These are phyloP conservation scores for Phalaenopsis hybrid DNA, from an alignment of 116 monocot species.

Conservation along the genomic window DNA sequence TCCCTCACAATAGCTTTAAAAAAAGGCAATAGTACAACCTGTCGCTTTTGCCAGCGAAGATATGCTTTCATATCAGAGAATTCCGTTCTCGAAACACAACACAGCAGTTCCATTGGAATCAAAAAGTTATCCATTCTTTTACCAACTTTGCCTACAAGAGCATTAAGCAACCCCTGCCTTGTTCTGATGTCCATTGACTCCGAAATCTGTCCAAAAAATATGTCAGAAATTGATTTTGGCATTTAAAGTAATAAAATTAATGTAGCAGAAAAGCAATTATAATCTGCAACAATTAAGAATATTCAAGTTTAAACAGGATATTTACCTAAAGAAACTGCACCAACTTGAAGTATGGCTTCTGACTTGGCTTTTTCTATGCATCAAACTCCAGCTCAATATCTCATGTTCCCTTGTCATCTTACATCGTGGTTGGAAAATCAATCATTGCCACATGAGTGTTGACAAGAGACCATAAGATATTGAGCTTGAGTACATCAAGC, in stretches of 20 bases:
- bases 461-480: neutral
- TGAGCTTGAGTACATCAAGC: neutral
- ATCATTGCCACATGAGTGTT: neutral
- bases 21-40: conserved; percentile 36
- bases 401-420: neutral
- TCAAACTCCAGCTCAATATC: neutral
- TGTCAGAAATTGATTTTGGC: neutral
- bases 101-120: conserved; percentile 78
- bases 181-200: conserved; percentile 94
- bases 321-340: neutral
- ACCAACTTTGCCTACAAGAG: conserved; percentile 75
- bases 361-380: neutral
- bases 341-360: neutral
- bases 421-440: neutral
- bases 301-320: neutral
- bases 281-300: neutral
- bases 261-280: neutral
- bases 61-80: conserved; percentile 93
- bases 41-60: conserved; percentile 93
- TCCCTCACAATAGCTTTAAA: neutral
- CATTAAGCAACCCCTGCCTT: conserved; percentile 83
- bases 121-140: conserved; percentile 97
- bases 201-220: conserved; percentile 45
- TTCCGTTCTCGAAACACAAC: conserved; percentile 79
- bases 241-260: conserved; percentile 7